Base-by-base conservation (phyloP, 129 eudicot genomes). In the Oenanthe sinensis region DNA sequence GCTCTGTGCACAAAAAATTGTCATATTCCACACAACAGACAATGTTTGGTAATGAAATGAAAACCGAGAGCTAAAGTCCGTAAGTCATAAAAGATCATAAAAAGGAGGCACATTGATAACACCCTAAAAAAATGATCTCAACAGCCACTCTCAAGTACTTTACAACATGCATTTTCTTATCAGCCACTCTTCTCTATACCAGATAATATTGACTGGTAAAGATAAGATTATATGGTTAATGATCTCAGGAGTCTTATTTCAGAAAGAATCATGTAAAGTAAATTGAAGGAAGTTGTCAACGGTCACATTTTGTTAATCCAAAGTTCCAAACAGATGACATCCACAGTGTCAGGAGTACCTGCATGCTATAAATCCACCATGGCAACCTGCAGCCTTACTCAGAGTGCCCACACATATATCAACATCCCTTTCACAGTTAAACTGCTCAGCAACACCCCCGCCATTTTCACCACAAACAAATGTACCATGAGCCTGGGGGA, bases 341-440 rank as follows among this genome's bases (percentile, higher is more conserved):
- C 24, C 74, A 68, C 14, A 33, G 52, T 47, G 5, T 24, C 33
- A 39, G 48, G 24, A 28, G 55, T 84, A 96, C 99, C 99, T 96
- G 99, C 97, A 92, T 28, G 97, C 96, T 77, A 96, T 92, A 87
- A 92, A 96, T 85, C 99, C 99, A 82, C 99, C 99, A 81, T 90
- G 95, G 85, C 97, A 96, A 81, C 99, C 99, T 62, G 92, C 97
- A 79, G 99, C 99, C 86, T 96, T 96, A 82, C 99, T 96, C 71
- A 96, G 89, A 85, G 99, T 96, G 85, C 99, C 99, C 40, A 92
- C 81, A 87, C 97, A 92, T 80, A 96, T 90, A 78, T 96, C 97
- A 69, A 96, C 93, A 84, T 96, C 97, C 69, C 26, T 78, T 89
- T 87, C 91, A 83, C 99, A 96, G 55, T 86, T 81, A 48, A 96